phyloP scores from a whole-genome alignment of 139 green algal species.

The Asterochloris sp. region DNA sequence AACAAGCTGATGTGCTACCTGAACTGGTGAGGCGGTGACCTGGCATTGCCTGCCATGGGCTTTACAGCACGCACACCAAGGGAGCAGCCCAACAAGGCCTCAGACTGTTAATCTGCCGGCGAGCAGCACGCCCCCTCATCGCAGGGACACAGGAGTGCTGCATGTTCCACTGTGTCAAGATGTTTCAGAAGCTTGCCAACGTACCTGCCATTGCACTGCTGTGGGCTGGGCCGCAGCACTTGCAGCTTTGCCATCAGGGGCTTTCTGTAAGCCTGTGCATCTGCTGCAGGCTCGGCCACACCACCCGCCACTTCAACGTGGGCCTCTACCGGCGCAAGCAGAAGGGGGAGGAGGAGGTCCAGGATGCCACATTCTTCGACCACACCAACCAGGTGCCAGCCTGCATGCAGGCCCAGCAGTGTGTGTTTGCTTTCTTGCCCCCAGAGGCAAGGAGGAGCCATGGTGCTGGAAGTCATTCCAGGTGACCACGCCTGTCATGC shows the following conservation, averaged over 20 bases:
- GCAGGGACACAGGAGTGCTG: neutral
- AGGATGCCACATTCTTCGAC: conserved; percentile 88
- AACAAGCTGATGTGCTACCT: conserved; percentile 89
- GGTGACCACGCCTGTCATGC: no score
- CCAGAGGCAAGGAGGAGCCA: no score
- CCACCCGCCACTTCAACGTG: conserved; percentile 95
- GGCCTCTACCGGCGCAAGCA: conserved; percentile 77
- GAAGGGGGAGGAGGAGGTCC: conserved; percentile 35
- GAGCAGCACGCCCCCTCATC: no score
- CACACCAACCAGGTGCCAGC: conserved; percentile 58
- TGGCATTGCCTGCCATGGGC: neutral
- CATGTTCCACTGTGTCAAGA: neutral
- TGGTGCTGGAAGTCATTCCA: neutral
- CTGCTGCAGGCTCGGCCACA: conserved; percentile 79
- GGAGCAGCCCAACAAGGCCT: neutral
- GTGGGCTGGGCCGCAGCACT: no score
- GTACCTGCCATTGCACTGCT: no score
- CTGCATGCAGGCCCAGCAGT: neutral
- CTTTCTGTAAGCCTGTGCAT: no score
- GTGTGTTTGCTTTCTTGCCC: neutral
- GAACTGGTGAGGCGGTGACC: conserved; percentile 55
- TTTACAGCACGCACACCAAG: neutral
- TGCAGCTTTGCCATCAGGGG: no score
- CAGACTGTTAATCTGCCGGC: neutral
- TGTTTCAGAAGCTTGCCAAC: neutral